Base-by-base conservation (phyloP, 139 green algal genomes). In the Micractinium sp. region DNA sequence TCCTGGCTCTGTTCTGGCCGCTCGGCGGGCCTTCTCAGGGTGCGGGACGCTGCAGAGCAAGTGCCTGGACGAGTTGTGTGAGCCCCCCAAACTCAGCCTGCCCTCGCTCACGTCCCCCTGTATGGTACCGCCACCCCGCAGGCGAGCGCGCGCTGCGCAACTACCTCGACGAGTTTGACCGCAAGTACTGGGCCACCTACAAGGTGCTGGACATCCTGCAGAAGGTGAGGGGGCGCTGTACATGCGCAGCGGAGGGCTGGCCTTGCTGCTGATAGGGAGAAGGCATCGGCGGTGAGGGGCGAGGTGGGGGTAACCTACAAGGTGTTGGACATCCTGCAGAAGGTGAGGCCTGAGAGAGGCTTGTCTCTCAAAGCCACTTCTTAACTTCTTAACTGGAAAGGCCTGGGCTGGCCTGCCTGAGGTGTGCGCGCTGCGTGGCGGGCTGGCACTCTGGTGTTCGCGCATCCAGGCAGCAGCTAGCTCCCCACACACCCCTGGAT, bases 131-230 rank as follows among this genome's bases (percentile, higher is more conserved):
- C 15, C 23, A 22, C 80, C 47, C n/a, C 33, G n/a, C 84, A 88
- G 94, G 95, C 60, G 98, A 99, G 95, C 90, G 88, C 38, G 97
- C 97, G 80, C 94, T 99, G 81, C 93, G 96, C 66, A 86, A 92
- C 61, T 99, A 99, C 96, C 93, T 99, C 23, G 95, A 98, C 95
- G 98, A 98, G 94, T 99, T 93, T 91, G 98, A 99, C 96, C 93
- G 94, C 88, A 98, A 99, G 95, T 99, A 99, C 95, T 99, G 98
- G 98, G 90, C 97, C 92, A 99, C 98, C 63, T 99, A 99, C 98
- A 99, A 99, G 96, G 98, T 99, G 67, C 95, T 99, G 85, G 98
- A 99, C 95, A 99, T 99, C 95, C 94, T 99, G 90, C 98, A 99
- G 95, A 99, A 99, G 96, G 96, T 99, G 60, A 98, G 98, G 93